These are phyloP conservation scores for sorghum (Sorghum bicolor) DNA, from an alignment of 176 grass and related monocot genomes.

Conservation along the genomic window Sorghum_bicolor_NCBIv3 NC_012877.2:35648501-35649000, in stretches of 20 bases:
- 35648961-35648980: background rate
- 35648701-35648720: background rate
- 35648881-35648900: background rate
- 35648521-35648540: background rate
- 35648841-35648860: constrained; percentile 2
- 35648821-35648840: background rate
- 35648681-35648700: background rate
- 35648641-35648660: background rate
- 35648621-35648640: background rate
- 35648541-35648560: background rate
- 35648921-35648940: background rate
- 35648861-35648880: background rate
- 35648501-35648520: background rate
- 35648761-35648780: background rate
- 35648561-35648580: background rate
- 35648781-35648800: background rate
- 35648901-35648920: background rate
- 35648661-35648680: background rate
- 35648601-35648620: background rate
- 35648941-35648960: background rate
- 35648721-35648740: background rate
- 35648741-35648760: background rate
- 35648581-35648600: background rate
- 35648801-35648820: background rate
- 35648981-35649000: background rate